Base-by-base conservation (phyloP, 176 grass and related monocot genomes). In the Ensete ventricosum region DNA sequence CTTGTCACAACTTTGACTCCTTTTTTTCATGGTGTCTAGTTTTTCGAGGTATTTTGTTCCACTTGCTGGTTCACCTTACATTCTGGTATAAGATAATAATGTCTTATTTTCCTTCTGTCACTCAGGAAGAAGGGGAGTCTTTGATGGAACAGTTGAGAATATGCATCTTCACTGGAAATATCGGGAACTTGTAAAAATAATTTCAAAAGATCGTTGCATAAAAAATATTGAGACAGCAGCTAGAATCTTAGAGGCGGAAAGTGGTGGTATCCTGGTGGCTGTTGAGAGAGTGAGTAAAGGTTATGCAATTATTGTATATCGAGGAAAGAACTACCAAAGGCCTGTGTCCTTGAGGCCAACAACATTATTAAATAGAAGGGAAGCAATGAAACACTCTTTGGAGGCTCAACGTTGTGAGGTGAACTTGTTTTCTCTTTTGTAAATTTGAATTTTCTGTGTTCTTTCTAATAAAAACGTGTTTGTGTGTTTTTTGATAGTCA, bases 161-260 rank as follows among this genome's bases (percentile, higher is more conserved):
- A 91, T 98, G 94, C 94, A 98, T 73, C 88, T 98, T 74, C 90
- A 91, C 64, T 98, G 90, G 90, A 98, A 98, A 69, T 98, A 98
- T 77, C 77, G 88, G 74, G 90, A 93, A 80, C 90, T 93, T 77
- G 88, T 93, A 65, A 93, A 98, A 66, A 81, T 98, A 81, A 91
- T 93, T 67, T 90, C 85, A n/a, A 98, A 90, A 82, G 86, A 98
- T 57, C 86, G 84, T 65, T 77, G 53, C 74, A 85, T 90, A 9
- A 62, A 89, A 72, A 80, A 88, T 84, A 88, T 88, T 59, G 82
- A 90, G 86, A 59, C 60, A 82, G 82, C 73, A 43, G 94, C 94
- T 78, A 81, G 34, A 73, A 83, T 70, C n/a, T 78, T 97, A 73
- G 94, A 97, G 82, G 82, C 74, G 20, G 94, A 89, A 81, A 93